Evolutionary conservation across 495 filamentous ascomycete genomes (phyloP), one percentile per base, ranked within the genome.

Genomic region (Penicillium goetzii): DNA sequence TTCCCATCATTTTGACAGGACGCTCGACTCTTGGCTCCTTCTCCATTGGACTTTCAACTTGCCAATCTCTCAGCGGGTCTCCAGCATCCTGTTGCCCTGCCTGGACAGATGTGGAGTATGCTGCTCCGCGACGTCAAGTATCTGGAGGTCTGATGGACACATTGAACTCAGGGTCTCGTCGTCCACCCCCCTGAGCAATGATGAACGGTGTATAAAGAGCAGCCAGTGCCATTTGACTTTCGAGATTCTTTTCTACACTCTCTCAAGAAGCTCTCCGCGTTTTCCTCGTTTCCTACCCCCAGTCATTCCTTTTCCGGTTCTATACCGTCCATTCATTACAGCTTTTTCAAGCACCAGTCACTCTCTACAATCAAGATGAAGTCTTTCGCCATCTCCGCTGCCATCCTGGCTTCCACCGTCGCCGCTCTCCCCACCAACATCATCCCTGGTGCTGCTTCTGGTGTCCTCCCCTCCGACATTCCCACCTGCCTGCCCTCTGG

Each of bases 261-360:
- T 52, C 56, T 51, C 54, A 72, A 71, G 65, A 68, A 65, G 30
- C 60, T 60, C 61, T 63, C 64, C 58, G 58, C 56, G 38, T 45
- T 47, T 43, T 55, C 56, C 59, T 33, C 30, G 51, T 55, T 63
- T 64, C 61, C 56, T 64, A 68, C 56, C 51, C 51, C 63, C 66
- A 55, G 63, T 69, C 68, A 53, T 54, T 69, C 65, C 11, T 71
- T 71, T 47, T 45, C 30, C 61, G 59, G 66, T 62, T 71, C 51
- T 26, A 63, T 69, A 73, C 66, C 66, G 68, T 73, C 71, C 71
- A 71, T 64, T 72, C 70, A 40, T 72, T 70, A 55, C 59, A 58
- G 63, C 62, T 65, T 59, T 58, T 58, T 30, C 43, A 57, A 61
- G 50, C 53, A 61, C 23, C 58, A 64, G 60, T 67, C 69, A 67